Conservation (phyloP, 192 early-diverging fungal species). For the Dispira parvispora region DNA sequence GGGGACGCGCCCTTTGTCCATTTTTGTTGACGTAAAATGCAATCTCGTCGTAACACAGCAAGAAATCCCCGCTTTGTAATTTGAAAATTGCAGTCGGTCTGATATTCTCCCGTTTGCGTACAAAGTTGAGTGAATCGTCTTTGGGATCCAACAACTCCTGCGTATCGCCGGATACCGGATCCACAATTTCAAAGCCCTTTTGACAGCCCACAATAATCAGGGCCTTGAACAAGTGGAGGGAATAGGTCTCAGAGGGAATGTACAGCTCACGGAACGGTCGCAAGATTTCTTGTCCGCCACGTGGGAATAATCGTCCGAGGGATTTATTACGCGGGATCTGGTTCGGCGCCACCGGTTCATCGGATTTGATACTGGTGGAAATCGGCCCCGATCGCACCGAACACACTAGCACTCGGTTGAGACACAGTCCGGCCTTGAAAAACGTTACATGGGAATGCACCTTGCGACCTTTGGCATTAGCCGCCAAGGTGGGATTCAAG, state of each 20-base stretch:
- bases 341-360: slow-evolving; percentile 43
- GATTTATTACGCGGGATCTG: slow-evolving; percentile 21
- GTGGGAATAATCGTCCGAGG: slow-evolving; percentile 27
- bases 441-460: slow-evolving; percentile 48
- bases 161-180: slow-evolving; percentile 65
- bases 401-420: slow-evolving; percentile 42
- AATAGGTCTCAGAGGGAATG: slow-evolving; percentile 75
- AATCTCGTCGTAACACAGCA: slow-evolving; percentile 90
- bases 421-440: slow-evolving; percentile 47
- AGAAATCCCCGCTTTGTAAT: slow-evolving; percentile 53
- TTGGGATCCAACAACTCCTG: slow-evolving; percentile 74
- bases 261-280: slow-evolving; percentile 71
- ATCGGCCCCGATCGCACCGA: slow-evolving; percentile 57
- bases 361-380: slow-evolving; percentile 56
- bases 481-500: slow-evolving; percentile 24
- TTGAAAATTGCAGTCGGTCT: slow-evolving; percentile 74
- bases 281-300: slow-evolving; percentile 24
- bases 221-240: slow-evolving; percentile 70
- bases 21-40: slow-evolving; percentile 84
- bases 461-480: slow-evolving; percentile 23
- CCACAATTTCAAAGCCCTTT: slow-evolving; percentile 88
- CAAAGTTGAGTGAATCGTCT: slow-evolving; percentile 62
- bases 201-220: slow-evolving; percentile 78
- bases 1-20: slow-evolving; percentile 50
- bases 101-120: slow-evolving; percentile 57